Base-by-base conservation (phyloP, 106 monocot species). In the Dioscorea dumetorum region DNA sequence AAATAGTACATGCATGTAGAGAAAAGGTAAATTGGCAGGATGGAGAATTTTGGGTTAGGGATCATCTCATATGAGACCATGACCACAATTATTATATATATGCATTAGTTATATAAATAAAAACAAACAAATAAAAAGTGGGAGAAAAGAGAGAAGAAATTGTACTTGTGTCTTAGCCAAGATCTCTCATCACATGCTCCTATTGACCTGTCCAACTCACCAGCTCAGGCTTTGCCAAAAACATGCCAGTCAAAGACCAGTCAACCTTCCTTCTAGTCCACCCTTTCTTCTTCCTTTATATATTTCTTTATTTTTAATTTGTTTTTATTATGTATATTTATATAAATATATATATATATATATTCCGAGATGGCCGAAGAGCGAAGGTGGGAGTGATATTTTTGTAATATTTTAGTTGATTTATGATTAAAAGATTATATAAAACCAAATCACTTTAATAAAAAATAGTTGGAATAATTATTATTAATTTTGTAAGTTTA, bases 111-210 rank as follows among this genome's bases (percentile, higher is more conserved):
- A 28, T 28, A 28, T 28, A 28, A 28, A 28, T 28, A 28, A 28
- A 28, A 28, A 28, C 28, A 57, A 31, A 34, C n/a, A 24, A 49
- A 49, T 17, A 49, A 18, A 19, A 19, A 28, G 16, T 49, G 17
- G 4, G 3, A 18, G 5, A 18, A 56, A 19, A 56, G 13, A 14
- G 54, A 56, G 18, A 56, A 18, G 19, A 56, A 12, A 56, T 18
- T 56, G 16, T 16, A 56, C 54, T 56, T 56, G 54, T 56, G 10
- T 56, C 19, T 4, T 56, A 56, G 19, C 54, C n/a, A 4, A 56
- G 13, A 19, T 19, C n/a, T 34, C 34, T 53, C 73, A 73, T 84
- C 80, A 80, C 80, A 80, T 84, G 84, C 68, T 73, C 68, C 60
- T 76, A 69, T 80, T 59, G 70, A 62, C 60, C 73, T 63, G 84